These are phyloP conservation scores for Ochetophila trinervis DNA, from an alignment of 306 rosid genomes.

Conservation along the genomic window DNA sequence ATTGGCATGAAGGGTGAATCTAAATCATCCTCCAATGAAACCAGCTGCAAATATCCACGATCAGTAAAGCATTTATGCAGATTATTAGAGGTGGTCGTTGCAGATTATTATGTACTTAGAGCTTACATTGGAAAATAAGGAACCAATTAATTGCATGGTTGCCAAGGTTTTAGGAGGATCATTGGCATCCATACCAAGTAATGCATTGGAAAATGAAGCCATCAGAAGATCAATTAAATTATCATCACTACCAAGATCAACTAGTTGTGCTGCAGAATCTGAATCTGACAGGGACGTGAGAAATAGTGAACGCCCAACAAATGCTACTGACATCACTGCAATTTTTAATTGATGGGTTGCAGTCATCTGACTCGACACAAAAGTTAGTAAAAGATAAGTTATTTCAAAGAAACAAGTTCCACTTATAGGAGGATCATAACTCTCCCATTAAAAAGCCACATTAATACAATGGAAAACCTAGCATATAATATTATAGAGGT, in stretches of 20 bases:
- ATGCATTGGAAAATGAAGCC: conserved; percentile 90
- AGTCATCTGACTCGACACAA: conserved; percentile 84
- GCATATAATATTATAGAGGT: not conserved
- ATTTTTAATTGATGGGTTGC: conserved; percentile 99
- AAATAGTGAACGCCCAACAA: conserved; percentile 92
- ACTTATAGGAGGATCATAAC: conserved; percentile 20
- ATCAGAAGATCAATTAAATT: conserved; percentile 69
- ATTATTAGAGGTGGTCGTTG: not conserved
- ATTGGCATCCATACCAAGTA: conserved; percentile 99
- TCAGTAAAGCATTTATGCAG: conserved; percentile 5
- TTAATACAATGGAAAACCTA: not conserved
- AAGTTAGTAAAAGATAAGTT: conserved; percentile 40
- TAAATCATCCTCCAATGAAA: conserved; percentile 68
- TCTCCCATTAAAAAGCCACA: not conserved
- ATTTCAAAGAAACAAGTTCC: conserved; percentile 22
- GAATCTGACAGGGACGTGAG: conserved; percentile 64
- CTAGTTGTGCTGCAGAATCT: conserved; percentile 42
- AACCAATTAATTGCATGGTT: conserved; percentile 95
- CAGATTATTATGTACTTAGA: conserved; percentile 20
- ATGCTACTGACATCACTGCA: conserved; percentile 96
- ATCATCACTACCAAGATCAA: conserved; percentile 58
- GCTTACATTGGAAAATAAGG: conserved; percentile 93
- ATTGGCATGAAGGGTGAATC: conserved; percentile 81
- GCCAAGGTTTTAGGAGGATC: conserved; percentile 99
- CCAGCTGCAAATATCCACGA: conserved; percentile 62